Percentiles rank a stretch among this genome's conserved stretches.
phyloP scores from a whole-genome alignment of 176 grass and related monocot genomes.

The Aegilops tauschii region DNA sequence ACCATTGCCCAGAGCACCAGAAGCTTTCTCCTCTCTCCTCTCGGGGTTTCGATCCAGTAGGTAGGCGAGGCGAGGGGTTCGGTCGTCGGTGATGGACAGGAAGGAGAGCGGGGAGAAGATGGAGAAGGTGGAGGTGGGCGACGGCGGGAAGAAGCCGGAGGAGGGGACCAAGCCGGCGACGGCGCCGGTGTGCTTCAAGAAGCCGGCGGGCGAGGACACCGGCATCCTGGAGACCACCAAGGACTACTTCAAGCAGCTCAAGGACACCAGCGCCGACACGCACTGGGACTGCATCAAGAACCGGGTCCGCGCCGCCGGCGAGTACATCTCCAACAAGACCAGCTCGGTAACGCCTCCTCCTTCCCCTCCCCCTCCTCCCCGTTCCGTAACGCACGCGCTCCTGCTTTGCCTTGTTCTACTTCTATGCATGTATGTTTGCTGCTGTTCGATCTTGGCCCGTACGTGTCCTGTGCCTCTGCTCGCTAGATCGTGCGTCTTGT shows the following conservation, averaged over 20 bases:
- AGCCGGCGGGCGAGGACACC: slow-evolving; percentile 28
- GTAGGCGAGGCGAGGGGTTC: neutral
- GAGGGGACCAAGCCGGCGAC: neutral
- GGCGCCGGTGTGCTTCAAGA: slow-evolving; percentile 39
- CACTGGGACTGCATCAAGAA: slow-evolving; percentile 73
- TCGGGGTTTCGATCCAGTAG: neutral
- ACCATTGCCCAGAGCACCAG: slow-evolving; percentile 11
- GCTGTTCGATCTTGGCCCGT: neutral
- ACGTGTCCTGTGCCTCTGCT: too few species aligned
- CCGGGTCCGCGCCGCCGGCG: slow-evolving; percentile 26
- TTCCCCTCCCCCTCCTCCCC: neutral
- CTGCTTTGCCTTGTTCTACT: neutral
- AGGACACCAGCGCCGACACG: slow-evolving; percentile 33
- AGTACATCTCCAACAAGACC: slow-evolving; percentile 37
- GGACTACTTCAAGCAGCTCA: slow-evolving; percentile 59
- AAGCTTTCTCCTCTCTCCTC: slow-evolving; percentile 4
- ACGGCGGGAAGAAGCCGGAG: neutral
- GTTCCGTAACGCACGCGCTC: neutral
- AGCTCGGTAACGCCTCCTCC: neutral
- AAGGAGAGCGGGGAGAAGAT: neutral
- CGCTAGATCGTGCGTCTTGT: neutral
- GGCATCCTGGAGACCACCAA: slow-evolving; percentile 37
- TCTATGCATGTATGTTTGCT: neutral
- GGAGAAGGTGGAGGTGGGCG: neutral
- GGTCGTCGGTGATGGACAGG: neutral